phyloP scores from a whole-genome alignment of 805 yeast genomes.

The Metschnikowia proteae region DNA sequence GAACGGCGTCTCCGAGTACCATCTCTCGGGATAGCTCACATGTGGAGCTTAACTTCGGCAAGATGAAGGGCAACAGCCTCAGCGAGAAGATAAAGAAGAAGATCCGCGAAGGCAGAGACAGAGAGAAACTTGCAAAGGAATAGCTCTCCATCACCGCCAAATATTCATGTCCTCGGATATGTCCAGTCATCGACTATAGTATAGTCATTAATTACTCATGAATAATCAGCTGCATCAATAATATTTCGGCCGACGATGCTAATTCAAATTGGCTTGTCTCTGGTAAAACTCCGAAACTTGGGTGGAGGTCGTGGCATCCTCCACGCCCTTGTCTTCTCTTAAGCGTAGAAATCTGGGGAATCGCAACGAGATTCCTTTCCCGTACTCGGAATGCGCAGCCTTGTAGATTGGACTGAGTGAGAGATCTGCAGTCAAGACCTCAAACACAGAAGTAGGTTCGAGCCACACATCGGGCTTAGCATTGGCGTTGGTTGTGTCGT shows the following conservation, averaged over 20 bases:
- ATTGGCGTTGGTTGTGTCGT: slow-evolving; percentile 54
- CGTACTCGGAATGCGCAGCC: slow-evolving; percentile 70
- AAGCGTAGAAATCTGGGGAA: slow-evolving; percentile 83
- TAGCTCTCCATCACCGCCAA: neutral
- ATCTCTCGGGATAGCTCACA: slow-evolving; percentile 25
- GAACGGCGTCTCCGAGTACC: slow-evolving; percentile 10
- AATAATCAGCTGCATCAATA: too few relatives aligned
- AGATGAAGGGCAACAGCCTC: slow-evolving; percentile 13
- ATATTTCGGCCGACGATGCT: neutral
- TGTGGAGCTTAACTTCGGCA: slow-evolving; percentile 33
- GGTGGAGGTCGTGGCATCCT: slow-evolving; percentile 82
- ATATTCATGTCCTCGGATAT: neutral
- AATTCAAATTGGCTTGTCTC: slow-evolving; percentile 51
- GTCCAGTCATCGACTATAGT: too few relatives aligned
- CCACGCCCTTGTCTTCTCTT: slow-evolving; percentile 81
- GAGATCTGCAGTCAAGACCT: slow-evolving; percentile 86
- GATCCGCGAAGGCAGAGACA: slow-evolving; percentile 34
- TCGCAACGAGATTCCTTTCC: slow-evolving; percentile 80
- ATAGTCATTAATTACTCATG: too few relatives aligned
- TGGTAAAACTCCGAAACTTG: slow-evolving; percentile 83
- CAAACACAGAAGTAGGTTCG: slow-evolving; percentile 80
- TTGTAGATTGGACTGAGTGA: slow-evolving; percentile 86
- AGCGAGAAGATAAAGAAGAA: slow-evolving; percentile 34
- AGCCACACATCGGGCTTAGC: slow-evolving; percentile 93
- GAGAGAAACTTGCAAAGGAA: neutral